Base-by-base conservation (phyloP, 2,329 filamentous ascomycete genomes). In the Chaetomiaceae sp. region DNA sequence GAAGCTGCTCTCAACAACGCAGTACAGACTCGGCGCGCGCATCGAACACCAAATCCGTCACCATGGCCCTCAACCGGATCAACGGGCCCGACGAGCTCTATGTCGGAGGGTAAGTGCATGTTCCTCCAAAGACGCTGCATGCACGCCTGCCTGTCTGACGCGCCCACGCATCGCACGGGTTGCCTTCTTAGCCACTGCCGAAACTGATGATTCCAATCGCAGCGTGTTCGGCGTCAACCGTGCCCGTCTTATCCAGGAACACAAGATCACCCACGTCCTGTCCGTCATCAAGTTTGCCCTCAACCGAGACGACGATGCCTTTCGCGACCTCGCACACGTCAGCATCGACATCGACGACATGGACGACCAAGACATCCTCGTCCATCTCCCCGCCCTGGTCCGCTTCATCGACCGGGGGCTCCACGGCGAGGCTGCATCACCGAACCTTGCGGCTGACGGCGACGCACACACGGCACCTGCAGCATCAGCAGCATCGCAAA, bases 321-420 rank as follows among this genome's bases (percentile, higher is more conserved):
- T 53, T 5, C 46, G 52, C 56, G 73, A 77, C 37, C 89, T 83
- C 66, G 72, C 83, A 57, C 89, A 95, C 66, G 76, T 89, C 60
- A 77, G 83, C 54, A 86, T 97, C 57, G 86, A 95, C 58, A 82
- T 96, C 38, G 88, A 97, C 67, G 93, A 99, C 72, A 81, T 91
- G 45, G 88, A 92, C 17, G 89, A 96, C 63, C 85, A 91, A 60
- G 89, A 99, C 68, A 70, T 97, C 45, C 72, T 97, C 16, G 79
- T 87, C 55, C 83, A 95, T 67, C 85, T 97, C 55, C 82, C 90
- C 6, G 75, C 75, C 46, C 86, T 86, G 50, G 87, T 93, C 61
- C 77, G 76, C 42, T 99, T 96, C 69, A 96, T 97, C 60, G 82
- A 92, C 60, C 73, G 82, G 37, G 92, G 83, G 1, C 73, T 97